A percentile compares a stretch with the other conserved stretches of the same genome.
phyloP scores from a whole-genome alignment of 768 basidiomycete species.

The Candolleomyces aberdarensis region DNA sequence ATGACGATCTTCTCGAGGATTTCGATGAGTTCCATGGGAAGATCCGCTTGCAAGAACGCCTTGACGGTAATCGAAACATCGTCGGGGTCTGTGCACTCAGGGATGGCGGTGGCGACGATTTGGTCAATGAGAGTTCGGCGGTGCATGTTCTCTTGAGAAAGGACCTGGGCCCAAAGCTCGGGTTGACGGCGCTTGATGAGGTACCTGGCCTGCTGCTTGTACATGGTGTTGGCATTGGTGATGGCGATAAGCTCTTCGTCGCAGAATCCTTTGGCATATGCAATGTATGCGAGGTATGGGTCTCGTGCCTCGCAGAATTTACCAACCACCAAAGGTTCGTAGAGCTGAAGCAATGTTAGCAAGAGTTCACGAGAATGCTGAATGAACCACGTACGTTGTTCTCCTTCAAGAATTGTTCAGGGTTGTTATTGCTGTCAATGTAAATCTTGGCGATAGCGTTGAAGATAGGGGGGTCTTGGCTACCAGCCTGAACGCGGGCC shows the following conservation, averaged over 20 bases:
- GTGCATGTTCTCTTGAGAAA: constrained; percentile 84
- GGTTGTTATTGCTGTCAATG: constrained; percentile 98
- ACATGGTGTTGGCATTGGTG: constrained; percentile 99
- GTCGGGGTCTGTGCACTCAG: constrained; percentile 96
- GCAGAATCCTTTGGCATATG: constrained; percentile 98
- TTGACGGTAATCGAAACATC: constrained; percentile 99
- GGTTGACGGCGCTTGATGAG: constrained; percentile 93
- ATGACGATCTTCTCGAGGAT: constrained; percentile 98
- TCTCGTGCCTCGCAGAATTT: constrained; percentile 99
- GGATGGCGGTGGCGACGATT: constrained; percentile 92
- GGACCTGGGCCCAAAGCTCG: constrained; percentile 96
- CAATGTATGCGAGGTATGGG: constrained; percentile 97
- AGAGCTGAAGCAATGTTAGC: constrained; percentile 53
- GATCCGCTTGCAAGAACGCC: constrained; percentile 94
- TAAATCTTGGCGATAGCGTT: constrained; percentile 98
- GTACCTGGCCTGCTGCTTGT: constrained; percentile 98
- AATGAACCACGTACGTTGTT: constrained; percentile 72
- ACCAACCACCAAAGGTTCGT: constrained; percentile 95
- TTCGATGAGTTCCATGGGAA: constrained; percentile 96
- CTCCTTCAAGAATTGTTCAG: constrained; percentile 96
- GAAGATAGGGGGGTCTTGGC: constrained; percentile 90
- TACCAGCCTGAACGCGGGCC: constrained; percentile 87
- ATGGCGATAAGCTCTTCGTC: constrained; percentile 96
- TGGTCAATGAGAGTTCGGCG: constrained; percentile 94
- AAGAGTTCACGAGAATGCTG: background rate